A percentile compares a stretch with the other conserved stretches of the same genome.
Conservation (phyloP, 306 rosid species). For the Castanea mollissima region DNA sequence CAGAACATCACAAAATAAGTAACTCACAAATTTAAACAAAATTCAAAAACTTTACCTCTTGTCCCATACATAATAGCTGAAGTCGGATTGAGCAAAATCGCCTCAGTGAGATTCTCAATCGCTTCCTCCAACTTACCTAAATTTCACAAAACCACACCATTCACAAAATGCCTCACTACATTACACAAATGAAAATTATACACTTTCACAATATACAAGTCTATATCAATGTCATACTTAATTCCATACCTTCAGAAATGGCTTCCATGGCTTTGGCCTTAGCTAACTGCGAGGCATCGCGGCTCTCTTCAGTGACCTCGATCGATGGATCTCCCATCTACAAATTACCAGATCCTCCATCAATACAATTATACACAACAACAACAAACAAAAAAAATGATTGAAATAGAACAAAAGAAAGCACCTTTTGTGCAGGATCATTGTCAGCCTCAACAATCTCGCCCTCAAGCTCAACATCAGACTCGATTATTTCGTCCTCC, state of each 20-base stretch:
- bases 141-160: conserved; percentile 12
- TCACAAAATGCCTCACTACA: background rate
- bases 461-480: conserved; percentile 85
- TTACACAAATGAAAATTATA: background rate
- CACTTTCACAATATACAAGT: background rate
- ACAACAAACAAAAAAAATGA: background rate
- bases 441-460: conserved; percentile 74
- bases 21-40: background rate
- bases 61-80: conserved; percentile 89
- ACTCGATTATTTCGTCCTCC: conserved; percentile 80
- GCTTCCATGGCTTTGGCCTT: conserved; percentile 76
- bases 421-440: conserved; percentile 85
- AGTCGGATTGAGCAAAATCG: conserved; percentile 74
- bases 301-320: conserved; percentile 77
- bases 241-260: conserved; percentile 60
- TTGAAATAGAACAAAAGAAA: background rate
- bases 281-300: conserved; percentile 70
- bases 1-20: background rate
- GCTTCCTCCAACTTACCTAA: conserved; percentile 80
- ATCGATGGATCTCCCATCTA: conserved; percentile 80
- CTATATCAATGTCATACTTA: background rate
- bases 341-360: conserved; percentile 19
- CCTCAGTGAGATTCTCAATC: conserved; percentile 64
- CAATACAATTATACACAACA: background rate
- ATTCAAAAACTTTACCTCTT: conserved; percentile 53